These are phyloP conservation scores for Exophiala sp. DNA, from an alignment of 2,329 filamentous ascomycete genomes.

Conservation along the genomic window DNA sequence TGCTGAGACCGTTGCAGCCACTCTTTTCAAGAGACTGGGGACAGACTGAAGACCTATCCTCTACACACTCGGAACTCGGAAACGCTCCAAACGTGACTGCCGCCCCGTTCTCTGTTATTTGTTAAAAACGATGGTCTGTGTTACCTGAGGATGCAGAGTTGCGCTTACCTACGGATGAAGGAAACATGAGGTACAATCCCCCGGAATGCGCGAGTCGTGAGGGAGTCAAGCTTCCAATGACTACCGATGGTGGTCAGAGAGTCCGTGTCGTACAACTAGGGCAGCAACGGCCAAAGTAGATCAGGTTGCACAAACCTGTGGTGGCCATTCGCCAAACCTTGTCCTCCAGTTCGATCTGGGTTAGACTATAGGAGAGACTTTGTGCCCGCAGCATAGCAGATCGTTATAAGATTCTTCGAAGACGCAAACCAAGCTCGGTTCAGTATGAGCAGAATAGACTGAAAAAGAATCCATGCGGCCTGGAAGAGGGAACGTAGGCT, in stretches of 20 bases:
- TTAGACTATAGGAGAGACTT: neutral
- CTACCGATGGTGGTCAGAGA: constrained; percentile 10
- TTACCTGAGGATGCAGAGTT: neutral
- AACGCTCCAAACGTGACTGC: neutral
- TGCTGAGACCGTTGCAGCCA: neutral
- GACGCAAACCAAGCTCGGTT: neutral
- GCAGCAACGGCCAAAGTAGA: constrained; percentile 3
- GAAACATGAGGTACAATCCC: neutral
- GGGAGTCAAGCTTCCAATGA: neutral
- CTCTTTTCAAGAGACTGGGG: neutral
- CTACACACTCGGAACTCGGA: too few relatives aligned
- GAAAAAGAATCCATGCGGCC: constrained; percentile 4
- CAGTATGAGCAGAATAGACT: too few relatives aligned
- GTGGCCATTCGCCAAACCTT: constrained; percentile 5
- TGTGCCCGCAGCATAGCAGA: neutral
- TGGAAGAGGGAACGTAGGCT: constrained; percentile 1
- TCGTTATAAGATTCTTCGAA: neutral
- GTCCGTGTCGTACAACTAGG: constrained; percentile 7
- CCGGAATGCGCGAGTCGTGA: neutral
- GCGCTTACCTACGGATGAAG: neutral
- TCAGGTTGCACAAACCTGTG: constrained; percentile 15
- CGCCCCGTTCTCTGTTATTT: neutral
- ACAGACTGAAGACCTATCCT: neutral
- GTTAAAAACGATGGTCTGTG: neutral
- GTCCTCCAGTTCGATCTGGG: neutral